These are phyloP conservation scores for Erodium texanum DNA, from an alignment of 441 rosid species.

Conservation along the genomic window DNA sequence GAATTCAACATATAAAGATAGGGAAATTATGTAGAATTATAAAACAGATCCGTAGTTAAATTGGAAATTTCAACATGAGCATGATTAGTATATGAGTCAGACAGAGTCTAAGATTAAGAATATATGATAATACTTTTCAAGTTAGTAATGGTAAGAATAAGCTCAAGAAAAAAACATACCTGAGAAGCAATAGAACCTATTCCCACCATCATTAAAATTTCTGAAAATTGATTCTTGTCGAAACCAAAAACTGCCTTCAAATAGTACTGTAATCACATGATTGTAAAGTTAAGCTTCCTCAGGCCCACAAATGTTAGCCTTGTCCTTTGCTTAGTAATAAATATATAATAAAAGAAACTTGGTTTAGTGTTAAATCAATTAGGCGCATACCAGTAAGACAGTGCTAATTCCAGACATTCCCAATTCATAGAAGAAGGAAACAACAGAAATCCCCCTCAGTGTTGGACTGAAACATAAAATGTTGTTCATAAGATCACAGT, in stretches of 20 bases:
- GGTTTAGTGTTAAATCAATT: not conserved
- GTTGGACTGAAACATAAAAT: slow-evolving; percentile 31
- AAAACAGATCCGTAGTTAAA: not conserved
- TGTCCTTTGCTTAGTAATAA: not conserved
- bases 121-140: not conserved
- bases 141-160: not conserved
- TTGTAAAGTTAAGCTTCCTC: not conserved
- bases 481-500: not conserved
- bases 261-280: slow-evolving; percentile 32
- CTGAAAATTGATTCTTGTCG: slow-evolving; percentile 46
- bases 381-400: slow-evolving; percentile 35
- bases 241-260: slow-evolving; percentile 49
- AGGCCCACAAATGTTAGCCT: not conserved
- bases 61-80: not conserved
- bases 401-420: slow-evolving; percentile 49
- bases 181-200: slow-evolving; percentile 47
- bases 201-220: slow-evolving; percentile 42
- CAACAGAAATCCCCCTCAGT: slow-evolving; percentile 38
- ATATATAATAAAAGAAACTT: not conserved
- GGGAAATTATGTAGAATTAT: not conserved
- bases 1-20: not conserved
- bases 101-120: not conserved
- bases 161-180: slow-evolving; percentile 23
- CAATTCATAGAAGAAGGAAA: slow-evolving; percentile 48
- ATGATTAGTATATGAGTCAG: not conserved